phyloP scores from a whole-genome alignment of 2,329 filamentous ascomycete species.

The Fusarium xylarioides region DNA sequence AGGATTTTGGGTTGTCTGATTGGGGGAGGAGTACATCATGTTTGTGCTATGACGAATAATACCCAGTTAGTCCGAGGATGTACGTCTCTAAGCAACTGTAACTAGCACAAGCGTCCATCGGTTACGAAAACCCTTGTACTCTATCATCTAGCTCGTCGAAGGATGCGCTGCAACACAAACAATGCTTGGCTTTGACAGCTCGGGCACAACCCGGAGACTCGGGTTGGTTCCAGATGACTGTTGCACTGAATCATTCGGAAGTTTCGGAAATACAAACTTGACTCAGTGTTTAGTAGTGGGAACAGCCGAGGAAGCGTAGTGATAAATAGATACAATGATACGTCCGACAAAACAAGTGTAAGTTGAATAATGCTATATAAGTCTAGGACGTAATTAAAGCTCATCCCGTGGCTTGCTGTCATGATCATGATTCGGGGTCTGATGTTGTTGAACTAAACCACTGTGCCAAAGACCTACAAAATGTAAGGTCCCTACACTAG shows the following conservation, averaged over 20 bases:
- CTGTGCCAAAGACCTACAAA: too few relatives aligned
- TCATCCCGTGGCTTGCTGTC: not conserved
- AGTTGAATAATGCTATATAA: rapidly evolving
- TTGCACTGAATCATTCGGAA: not conserved
- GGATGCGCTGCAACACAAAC: not conserved
- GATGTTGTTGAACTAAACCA: too few relatives aligned
- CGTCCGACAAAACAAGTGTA: rapidly evolving
- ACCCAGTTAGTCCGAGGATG: not conserved
- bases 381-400: not conserved
- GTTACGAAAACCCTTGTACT: not conserved
- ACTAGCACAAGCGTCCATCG: not conserved
- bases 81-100: not conserved
- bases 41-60: not conserved
- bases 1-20: not conserved
- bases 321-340: rapidly evolving
- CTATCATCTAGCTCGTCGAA: not conserved
- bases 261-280: too few relatives aligned
- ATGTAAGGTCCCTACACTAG: too few relatives aligned
- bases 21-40: not conserved
- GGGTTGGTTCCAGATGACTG: too few relatives aligned
- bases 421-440: not conserved
- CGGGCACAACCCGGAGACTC: not conserved
- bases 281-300: rapidly evolving
- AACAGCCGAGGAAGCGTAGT: not conserved
- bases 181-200: rapidly evolving